phyloP scores from a whole-genome alignment of 305 asterid species.

The Rubia balearica region DNA sequence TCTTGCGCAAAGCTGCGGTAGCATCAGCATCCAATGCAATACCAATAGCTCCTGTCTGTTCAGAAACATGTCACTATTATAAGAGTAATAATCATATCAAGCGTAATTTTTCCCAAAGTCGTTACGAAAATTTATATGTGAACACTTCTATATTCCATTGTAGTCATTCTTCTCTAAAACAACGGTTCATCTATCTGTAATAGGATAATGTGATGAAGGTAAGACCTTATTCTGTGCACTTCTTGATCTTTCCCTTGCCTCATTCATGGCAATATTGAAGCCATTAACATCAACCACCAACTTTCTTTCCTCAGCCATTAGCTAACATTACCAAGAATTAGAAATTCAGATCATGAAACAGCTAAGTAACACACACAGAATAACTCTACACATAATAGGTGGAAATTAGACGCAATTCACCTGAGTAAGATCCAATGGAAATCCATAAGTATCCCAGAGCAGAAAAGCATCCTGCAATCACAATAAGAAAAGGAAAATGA shows the following conservation, averaged over 20 bases:
- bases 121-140: too few relatives aligned
- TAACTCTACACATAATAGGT: neutral
- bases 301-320: slow-evolving; percentile 96
- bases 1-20: slow-evolving; percentile 68
- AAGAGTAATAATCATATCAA: too few relatives aligned
- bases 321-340: slow-evolving; percentile 40
- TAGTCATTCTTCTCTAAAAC: too few relatives aligned
- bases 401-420: slow-evolving; percentile 28
- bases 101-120: too few relatives aligned
- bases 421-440: slow-evolving; percentile 97
- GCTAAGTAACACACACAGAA: neutral
- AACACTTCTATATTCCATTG: too few relatives aligned
- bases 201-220: too few relatives aligned
- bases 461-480: slow-evolving; percentile 84
- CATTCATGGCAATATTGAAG: slow-evolving; percentile 60
- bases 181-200: too few relatives aligned
- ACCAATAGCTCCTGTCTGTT: slow-evolving; percentile 68
- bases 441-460: slow-evolving; percentile 95
- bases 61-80: too few relatives aligned
- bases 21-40: slow-evolving; percentile 93
- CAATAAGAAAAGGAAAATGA: slow-evolving; percentile 14
- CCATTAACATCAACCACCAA: slow-evolving; percentile 73
- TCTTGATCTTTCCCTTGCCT: slow-evolving; percentile 90
- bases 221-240: slow-evolving; percentile 39
- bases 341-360: slow-evolving; percentile 9